Percentiles rank a stretch among this genome's conserved stretches.
Conservation (phyloP, 352 stramenopile genomes). For the Phytopythium cucurbitacearum region DNA sequence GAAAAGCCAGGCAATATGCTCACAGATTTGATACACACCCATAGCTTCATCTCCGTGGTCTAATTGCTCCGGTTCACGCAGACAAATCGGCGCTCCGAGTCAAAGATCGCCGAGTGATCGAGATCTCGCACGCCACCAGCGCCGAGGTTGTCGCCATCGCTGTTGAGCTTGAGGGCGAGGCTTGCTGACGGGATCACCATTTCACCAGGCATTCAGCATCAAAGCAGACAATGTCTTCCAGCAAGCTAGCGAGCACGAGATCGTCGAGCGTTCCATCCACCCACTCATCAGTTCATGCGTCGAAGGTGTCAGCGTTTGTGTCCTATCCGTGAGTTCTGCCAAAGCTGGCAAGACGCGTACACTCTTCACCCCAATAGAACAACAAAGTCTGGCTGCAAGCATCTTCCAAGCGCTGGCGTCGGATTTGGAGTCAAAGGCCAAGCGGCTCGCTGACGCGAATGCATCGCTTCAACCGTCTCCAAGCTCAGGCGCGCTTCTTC, state of each 20-base stretch:
- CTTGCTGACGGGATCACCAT: background rate
- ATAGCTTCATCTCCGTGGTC: background rate
- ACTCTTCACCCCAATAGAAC: constrained; percentile 27
- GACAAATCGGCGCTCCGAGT: constrained; percentile 38
- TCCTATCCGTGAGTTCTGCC: constrained; percentile 37
- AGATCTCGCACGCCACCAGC: constrained; percentile 19
- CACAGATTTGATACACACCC: background rate
- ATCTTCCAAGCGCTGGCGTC: constrained; percentile 30
- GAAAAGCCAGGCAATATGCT: constrained; percentile 15
- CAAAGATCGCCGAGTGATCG: constrained; percentile 35
- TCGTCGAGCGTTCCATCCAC: constrained; percentile 41
- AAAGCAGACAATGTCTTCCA: constrained; percentile 41
- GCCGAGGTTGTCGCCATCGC: constrained; percentile 19
- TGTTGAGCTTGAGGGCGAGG: background rate
- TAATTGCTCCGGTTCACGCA: background rate
- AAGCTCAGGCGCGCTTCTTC: too few species aligned
- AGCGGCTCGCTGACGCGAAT: background rate
- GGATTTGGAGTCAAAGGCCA: background rate
- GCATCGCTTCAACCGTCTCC: too few species aligned
- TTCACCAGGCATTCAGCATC: constrained; percentile 17
- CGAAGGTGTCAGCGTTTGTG: constrained; percentile 48
- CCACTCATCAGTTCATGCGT: constrained; percentile 33
- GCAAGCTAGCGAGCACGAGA: constrained; percentile 25
- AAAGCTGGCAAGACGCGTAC: constrained; percentile 29
- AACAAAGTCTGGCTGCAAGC: constrained; percentile 21